These are phyloP conservation scores for Phytophthora multivora DNA, from an alignment of 352 stramenopile genomes.

Conservation along the genomic window DNA sequence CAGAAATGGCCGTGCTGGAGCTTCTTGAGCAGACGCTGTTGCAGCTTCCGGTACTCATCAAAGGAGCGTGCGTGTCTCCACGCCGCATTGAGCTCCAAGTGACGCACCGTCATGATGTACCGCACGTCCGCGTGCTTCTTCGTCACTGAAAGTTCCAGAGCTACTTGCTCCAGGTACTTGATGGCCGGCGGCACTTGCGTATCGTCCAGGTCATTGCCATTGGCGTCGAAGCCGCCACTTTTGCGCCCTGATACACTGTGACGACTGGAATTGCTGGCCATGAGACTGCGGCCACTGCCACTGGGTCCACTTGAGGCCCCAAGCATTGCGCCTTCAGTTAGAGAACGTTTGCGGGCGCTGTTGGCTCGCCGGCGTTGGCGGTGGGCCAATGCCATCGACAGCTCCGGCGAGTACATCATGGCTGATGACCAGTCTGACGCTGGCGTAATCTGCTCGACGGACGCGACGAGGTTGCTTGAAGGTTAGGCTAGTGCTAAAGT, in stretches of 20 bases:
- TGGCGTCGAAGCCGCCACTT: constrained; percentile 19
- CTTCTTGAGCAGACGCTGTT: constrained; percentile 66
- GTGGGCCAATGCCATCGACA: constrained; percentile 33
- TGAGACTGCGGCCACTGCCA: constrained; percentile 11
- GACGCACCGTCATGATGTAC: constrained; percentile 63
- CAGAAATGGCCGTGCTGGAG: constrained; percentile 80
- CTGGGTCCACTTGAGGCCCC: constrained; percentile 8
- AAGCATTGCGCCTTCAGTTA: constrained; percentile 19
- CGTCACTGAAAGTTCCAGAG: constrained; percentile 46
- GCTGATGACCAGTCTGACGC: constrained; percentile 1
- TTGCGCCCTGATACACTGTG: constrained; percentile 32
- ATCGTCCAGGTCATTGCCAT: constrained; percentile 34
- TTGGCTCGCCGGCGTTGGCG: constrained; percentile 27
- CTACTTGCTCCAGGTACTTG: constrained; percentile 60
- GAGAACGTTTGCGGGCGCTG: constrained; percentile 30
- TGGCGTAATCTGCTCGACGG: constrained; percentile 27
- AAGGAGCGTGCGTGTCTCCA: constrained; percentile 66
- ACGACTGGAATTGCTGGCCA: neutral
- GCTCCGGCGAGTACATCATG: constrained; percentile 44
- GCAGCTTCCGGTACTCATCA: constrained; percentile 75
- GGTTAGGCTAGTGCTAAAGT: constrained; percentile 6
- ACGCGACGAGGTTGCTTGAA: neutral
- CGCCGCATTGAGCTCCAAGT: constrained; percentile 34
- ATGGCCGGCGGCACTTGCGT: constrained; percentile 44
- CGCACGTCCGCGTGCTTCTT: constrained; percentile 61